These are phyloP conservation scores for Ophiostoma sp. DNA, from an alignment of 2,329 filamentous ascomycete species.

Conservation along the genomic window DNA sequence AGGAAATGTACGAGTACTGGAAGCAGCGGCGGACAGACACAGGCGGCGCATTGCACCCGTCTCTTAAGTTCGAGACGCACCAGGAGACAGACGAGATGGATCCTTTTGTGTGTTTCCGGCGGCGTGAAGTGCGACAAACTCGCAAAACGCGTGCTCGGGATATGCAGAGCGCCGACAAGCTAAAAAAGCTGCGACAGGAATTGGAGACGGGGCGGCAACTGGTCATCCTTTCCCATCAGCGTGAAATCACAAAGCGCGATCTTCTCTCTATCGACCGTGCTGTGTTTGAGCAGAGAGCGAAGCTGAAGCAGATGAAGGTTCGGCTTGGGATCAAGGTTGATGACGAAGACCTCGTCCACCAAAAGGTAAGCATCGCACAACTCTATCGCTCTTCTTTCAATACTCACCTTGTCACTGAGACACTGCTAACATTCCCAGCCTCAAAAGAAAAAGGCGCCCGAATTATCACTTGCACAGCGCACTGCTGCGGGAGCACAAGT, in stretches of 20 bases:
- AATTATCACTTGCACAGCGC: constrained; percentile 57
- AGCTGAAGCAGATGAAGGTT: constrained; percentile 82
- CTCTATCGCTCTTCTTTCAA: background rate
- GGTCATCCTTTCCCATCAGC: constrained; percentile 68
- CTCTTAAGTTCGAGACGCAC: constrained; percentile 88
- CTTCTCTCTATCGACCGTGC: constrained; percentile 66
- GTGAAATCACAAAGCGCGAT: constrained; percentile 74
- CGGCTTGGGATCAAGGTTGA: constrained; percentile 84
- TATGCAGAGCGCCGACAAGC: constrained; percentile 87
- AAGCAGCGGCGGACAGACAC: constrained; percentile 60
- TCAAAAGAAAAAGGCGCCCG: constrained; percentile 64
- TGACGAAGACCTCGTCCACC: constrained; percentile 90
- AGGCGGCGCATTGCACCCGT: constrained; percentile 68
- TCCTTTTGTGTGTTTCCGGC: constrained; percentile 95
- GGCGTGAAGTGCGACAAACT: constrained; percentile 87
- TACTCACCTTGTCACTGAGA: constrained; percentile 35
- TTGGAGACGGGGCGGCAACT: constrained; percentile 82
- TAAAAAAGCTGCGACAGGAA: constrained; percentile 85
- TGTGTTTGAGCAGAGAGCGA: constrained; percentile 75
- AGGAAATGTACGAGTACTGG: constrained; percentile 87
- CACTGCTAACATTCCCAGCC: constrained; percentile 43
- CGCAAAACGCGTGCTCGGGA: constrained; percentile 93
- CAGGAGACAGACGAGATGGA: constrained; percentile 93
- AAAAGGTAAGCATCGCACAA: constrained; percentile 59
- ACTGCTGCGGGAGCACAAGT: constrained; percentile 55